These are phyloP conservation scores for Mariannaea sp. DNA, from an alignment of 2,329 filamentous ascomycete genomes.

Conservation along the genomic window DNA sequence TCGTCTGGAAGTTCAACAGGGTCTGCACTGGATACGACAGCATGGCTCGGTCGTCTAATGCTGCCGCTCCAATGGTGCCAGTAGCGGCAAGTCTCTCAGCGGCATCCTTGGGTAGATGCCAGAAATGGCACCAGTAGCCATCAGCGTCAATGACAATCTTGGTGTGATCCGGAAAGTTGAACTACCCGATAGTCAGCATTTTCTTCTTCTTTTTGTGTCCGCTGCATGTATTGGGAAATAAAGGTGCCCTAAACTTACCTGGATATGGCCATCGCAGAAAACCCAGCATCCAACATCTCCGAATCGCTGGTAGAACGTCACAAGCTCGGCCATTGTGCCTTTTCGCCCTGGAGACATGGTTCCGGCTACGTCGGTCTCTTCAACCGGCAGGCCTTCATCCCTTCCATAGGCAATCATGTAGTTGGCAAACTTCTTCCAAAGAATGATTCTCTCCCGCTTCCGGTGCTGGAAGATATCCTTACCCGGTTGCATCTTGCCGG, in stretches of 20 bases:
- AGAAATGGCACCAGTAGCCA: conserved; percentile 78
- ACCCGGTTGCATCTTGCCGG: conserved; percentile 64
- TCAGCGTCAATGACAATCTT: conserved; percentile 79
- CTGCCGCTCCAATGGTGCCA: conserved; percentile 71
- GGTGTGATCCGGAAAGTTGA: conserved; percentile 88
- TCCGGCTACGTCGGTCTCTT: conserved; percentile 50
- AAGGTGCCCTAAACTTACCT: conserved; percentile 53
- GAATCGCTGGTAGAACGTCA: conserved; percentile 81
- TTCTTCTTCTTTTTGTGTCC: no score
- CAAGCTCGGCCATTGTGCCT: conserved; percentile 58
- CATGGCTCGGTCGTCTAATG: conserved; percentile 71
- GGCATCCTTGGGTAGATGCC: conserved; percentile 74
- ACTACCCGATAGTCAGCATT: conserved; percentile 50
- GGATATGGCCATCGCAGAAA: conserved; percentile 78
- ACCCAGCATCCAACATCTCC: conserved; percentile 83
- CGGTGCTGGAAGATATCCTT: conserved; percentile 68
- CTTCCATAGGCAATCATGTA: conserved; percentile 76
- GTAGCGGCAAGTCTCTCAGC: conserved; percentile 66
- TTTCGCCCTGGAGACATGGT: conserved; percentile 46
- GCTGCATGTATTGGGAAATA: no score
- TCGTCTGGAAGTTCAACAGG: conserved; percentile 69
- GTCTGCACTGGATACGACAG: conserved; percentile 75
- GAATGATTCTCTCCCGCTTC: conserved; percentile 67
- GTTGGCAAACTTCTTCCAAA: conserved; percentile 76
- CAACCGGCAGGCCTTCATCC: conserved; percentile 63